Percentiles rank a stretch among this genome's conserved stretches.
Evolutionary conservation across 2,329 filamentous ascomycete species (phyloP).

Genomic region (Rhytidhysteron rufulum): DNA sequence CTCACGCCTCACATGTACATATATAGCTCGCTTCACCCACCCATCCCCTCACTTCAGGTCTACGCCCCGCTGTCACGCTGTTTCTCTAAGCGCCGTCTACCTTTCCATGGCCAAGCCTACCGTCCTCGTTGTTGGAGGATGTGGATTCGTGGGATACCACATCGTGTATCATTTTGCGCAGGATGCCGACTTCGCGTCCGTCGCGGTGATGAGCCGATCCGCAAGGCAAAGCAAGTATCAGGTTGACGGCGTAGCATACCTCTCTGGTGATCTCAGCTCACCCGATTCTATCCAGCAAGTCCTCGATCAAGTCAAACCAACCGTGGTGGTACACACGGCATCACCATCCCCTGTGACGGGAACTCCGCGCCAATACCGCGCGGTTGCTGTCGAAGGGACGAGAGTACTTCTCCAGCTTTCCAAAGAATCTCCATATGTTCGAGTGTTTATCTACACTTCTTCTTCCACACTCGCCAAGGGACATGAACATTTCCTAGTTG

Average conservation of each 20-base stretch:
- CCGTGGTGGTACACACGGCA: slow-evolving; percentile 12
- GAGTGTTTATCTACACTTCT: slow-evolving; percentile 12
- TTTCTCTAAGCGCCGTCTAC: too few species aligned
- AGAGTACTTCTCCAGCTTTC: slow-evolving; percentile 7
- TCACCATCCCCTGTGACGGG: slow-evolving; percentile 11
- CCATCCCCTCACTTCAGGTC: too few species aligned
- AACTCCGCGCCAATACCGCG: slow-evolving; percentile 8
- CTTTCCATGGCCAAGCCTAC: too few species aligned
- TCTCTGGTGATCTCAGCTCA: slow-evolving; percentile 9
- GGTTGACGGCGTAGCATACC: slow-evolving; percentile 9
- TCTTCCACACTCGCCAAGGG: slow-evolving; percentile 9
- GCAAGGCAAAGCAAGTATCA: slow-evolving; percentile 7
- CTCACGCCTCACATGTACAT: too few species aligned
- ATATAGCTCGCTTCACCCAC: too few species aligned
- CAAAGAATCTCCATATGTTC: slow-evolving; percentile 7
- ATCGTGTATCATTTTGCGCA: slow-evolving; percentile 8
- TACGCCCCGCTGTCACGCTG: too few species aligned
- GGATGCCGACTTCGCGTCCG: slow-evolving; percentile 5
- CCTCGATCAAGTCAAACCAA: slow-evolving; percentile 8
- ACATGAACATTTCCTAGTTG: slow-evolving; percentile 6
- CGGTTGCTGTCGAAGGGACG: slow-evolving; percentile 9
- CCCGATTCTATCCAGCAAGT: slow-evolving; percentile 2
- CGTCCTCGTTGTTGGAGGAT: slow-evolving; percentile 12
- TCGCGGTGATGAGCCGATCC: slow-evolving; percentile 10
- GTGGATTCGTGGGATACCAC: slow-evolving; percentile 11